phyloP scores from a whole-genome alignment of 2,329 filamentous ascomycete genomes.

The Pseudogymnoascus pannorum region DNA sequence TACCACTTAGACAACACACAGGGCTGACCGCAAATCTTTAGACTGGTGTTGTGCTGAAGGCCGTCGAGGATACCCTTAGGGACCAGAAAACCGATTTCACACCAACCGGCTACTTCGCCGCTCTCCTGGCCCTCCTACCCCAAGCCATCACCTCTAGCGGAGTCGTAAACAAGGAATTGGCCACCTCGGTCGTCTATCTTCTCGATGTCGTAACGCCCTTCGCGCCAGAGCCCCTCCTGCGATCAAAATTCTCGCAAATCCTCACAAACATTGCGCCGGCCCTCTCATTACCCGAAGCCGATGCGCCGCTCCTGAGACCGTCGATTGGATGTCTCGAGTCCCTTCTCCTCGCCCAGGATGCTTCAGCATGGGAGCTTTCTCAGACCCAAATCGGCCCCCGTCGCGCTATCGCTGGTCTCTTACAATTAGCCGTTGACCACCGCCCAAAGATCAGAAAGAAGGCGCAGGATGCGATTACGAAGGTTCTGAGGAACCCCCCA shows the following conservation, averaged over 20 bases:
- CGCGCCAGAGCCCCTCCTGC: slow-evolving; percentile 77
- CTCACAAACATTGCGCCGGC: slow-evolving; percentile 79
- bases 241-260: slow-evolving; percentile 92
- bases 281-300: slow-evolving; percentile 70
- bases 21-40: slow-evolving; percentile 30
- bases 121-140: slow-evolving; percentile 79
- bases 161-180: slow-evolving; percentile 71
- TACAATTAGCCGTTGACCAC: slow-evolving; percentile 77
- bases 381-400: slow-evolving; percentile 78
- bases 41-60: slow-evolving; percentile 80
- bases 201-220: slow-evolving; percentile 86
- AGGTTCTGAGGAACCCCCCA: slow-evolving; percentile 75
- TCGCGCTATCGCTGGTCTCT: slow-evolving; percentile 75
- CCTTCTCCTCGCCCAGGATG: slow-evolving; percentile 83
- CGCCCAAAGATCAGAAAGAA: slow-evolving; percentile 91
- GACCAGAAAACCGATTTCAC: slow-evolving; percentile 79
- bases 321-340: slow-evolving; percentile 92
- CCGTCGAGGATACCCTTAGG: slow-evolving; percentile 86
- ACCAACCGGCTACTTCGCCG: slow-evolving; percentile 89
- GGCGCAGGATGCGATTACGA: slow-evolving; percentile 80
- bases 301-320: slow-evolving; percentile 76
- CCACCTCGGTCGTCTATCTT: slow-evolving; percentile 84
- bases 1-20: neutral
- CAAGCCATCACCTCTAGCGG: slow-evolving; percentile 62
- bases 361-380: slow-evolving; percentile 77